Conservation (phyloP, 2,329 filamentous ascomycete genomes). For the Claviceps arundinis region DNA sequence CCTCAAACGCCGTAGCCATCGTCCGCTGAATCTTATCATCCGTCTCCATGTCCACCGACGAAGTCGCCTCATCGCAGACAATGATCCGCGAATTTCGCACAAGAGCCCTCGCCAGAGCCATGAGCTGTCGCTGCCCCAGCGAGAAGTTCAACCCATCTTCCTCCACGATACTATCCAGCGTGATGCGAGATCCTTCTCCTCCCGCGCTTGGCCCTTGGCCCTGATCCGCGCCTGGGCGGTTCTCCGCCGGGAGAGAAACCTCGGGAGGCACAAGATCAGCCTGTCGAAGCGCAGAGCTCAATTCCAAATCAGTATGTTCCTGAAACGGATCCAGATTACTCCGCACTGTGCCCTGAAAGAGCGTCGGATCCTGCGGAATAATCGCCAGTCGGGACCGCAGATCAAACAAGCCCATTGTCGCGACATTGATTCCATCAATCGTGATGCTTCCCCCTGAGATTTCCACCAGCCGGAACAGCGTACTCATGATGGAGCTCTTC, state of each 20-base stretch:
- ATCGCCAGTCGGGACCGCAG: conserved; percentile 65
- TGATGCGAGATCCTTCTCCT: conserved; percentile 54
- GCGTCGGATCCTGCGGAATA: conserved; percentile 73
- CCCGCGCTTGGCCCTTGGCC: conserved; percentile 29
- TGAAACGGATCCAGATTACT: conserved; percentile 71
- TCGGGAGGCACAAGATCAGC: conserved; percentile 54
- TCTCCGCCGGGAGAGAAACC: conserved; percentile 44
- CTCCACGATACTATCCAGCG: conserved; percentile 75
- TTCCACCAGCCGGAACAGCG: conserved; percentile 64
- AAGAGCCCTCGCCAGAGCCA: conserved; percentile 83
- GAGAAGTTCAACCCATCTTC: conserved; percentile 96
- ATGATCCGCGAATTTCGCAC: conserved; percentile 84
- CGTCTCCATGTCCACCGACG: conserved; percentile 87
- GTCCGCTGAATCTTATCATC: conserved; percentile 90
- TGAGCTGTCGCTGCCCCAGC: conserved; percentile 84
- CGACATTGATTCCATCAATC: conserved; percentile 57
- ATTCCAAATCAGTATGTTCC: conserved; percentile 62
- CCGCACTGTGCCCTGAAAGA: conserved; percentile 70
- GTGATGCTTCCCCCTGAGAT: conserved; percentile 48
- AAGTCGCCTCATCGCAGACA: conserved; percentile 92
- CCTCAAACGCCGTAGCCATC: conserved; percentile 72
- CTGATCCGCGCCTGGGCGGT: conserved; percentile 40
- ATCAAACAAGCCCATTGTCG: conserved; percentile 60
- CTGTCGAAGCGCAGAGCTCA: conserved; percentile 67
- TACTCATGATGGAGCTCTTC: conserved; percentile 74